Percentiles rank a stretch among this genome's conserved stretches.
Conservation (phyloP, 306 rosid genomes). For the Pueraria montana region DNA sequence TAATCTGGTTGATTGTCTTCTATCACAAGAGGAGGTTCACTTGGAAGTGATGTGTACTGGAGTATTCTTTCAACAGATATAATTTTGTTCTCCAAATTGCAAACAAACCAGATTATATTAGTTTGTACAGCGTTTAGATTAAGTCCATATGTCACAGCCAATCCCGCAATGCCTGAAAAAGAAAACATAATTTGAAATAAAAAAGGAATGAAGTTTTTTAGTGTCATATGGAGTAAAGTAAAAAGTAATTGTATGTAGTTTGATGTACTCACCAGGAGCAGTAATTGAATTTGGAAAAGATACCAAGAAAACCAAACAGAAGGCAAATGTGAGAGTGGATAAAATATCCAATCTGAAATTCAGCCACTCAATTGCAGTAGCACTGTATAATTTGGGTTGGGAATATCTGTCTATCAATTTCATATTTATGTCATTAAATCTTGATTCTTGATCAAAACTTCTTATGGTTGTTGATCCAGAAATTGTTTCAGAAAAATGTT, state of each 20-base stretch:
- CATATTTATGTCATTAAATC: slow-evolving; percentile 75
- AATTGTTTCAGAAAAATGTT: slow-evolving; percentile 85
- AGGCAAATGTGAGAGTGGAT: slow-evolving; percentile 69
- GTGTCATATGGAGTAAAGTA: slow-evolving; percentile 19
- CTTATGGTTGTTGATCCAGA: slow-evolving; percentile 86
- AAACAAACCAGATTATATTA: slow-evolving; percentile 61
- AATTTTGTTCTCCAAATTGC: slow-evolving; percentile 79
- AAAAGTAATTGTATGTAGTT: not conserved
- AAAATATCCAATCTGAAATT: slow-evolving; percentile 76
- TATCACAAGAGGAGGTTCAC: slow-evolving; percentile 80
- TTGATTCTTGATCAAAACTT: slow-evolving; percentile 76
- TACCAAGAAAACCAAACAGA: slow-evolving; percentile 72
- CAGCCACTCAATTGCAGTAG: slow-evolving; percentile 81
- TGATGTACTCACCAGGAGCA: slow-evolving; percentile 69
- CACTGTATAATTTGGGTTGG: slow-evolving; percentile 68
- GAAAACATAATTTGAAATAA: not conserved
- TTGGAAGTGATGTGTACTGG: slow-evolving; percentile 74
- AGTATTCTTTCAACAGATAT: slow-evolving; percentile 89
- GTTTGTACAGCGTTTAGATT: slow-evolving; percentile 66
- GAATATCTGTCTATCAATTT: slow-evolving; percentile 72
- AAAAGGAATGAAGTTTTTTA: slow-evolving; percentile 1
- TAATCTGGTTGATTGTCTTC: slow-evolving; percentile 66
- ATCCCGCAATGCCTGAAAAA: slow-evolving; percentile 74
- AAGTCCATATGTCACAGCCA: slow-evolving; percentile 89
- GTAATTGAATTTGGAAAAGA: slow-evolving; percentile 69